Evolutionary conservation across 1,139 yeast species (phyloP).

Genomic region (Yamadazyma songkhlaensis): DNA sequence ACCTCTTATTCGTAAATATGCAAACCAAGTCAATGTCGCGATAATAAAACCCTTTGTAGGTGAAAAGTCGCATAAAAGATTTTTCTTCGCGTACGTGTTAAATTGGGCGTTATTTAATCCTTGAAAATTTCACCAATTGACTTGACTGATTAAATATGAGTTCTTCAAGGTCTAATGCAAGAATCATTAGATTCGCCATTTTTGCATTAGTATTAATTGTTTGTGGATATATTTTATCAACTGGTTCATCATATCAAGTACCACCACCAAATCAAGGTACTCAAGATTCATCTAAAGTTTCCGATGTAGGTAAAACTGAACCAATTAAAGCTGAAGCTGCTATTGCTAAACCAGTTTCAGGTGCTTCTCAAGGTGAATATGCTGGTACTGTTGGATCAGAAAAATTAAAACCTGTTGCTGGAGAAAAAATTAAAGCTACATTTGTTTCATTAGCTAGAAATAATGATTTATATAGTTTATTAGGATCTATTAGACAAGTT

Average conservation of each 20-base stretch:
- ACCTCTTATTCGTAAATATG: background rate
- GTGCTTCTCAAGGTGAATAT: constrained; percentile 10
- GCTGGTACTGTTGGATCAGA: constrained; percentile 16
- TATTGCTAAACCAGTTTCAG: constrained; percentile 5
- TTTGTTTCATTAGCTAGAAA: constrained; percentile 47
- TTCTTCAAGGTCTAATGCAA: constrained; percentile 56
- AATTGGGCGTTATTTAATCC: constrained; percentile 1
- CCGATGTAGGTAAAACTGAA: background rate
- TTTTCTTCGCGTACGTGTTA: constrained; percentile 4
- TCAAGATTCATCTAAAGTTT: background rate
- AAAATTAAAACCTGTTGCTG: constrained; percentile 14
- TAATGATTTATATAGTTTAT: constrained; percentile 32
- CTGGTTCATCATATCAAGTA: constrained; percentile 45
- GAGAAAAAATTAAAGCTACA: constrained; percentile 39
- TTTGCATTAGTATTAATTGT: constrained; percentile 56
- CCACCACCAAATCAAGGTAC: constrained; percentile 6
- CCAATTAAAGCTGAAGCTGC: constrained; percentile 4
- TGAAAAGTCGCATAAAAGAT: constrained; percentile 2
- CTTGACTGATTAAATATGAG: constrained; percentile 2
- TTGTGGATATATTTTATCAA: constrained; percentile 59
- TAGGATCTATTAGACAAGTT: constrained; percentile 41
- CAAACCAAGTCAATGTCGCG: background rate
- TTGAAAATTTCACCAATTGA: background rate
- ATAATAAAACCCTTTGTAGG: constrained; percentile 1
- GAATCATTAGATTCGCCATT: constrained; percentile 58